Percentiles rank a stretch among this genome's conserved stretches.
These are phyloP conservation scores for Penicillium sp. DNA, from an alignment of 2,329 filamentous ascomycete genomes.

Conservation along the genomic window DNA sequence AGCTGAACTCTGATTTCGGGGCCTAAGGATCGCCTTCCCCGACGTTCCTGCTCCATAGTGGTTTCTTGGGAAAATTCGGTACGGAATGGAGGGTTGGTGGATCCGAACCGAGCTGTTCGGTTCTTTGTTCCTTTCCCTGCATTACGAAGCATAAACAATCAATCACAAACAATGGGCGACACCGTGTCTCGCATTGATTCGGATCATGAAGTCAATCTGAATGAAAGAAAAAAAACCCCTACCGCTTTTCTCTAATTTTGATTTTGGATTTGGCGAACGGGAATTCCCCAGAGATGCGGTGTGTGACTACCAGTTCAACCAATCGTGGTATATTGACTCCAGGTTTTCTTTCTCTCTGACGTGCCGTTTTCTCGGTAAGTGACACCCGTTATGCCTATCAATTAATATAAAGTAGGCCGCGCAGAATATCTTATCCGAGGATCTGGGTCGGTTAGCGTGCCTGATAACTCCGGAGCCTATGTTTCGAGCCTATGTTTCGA, in stretches of 20 bases:
- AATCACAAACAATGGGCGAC: constrained; percentile 13
- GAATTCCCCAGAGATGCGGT: constrained; percentile 1
- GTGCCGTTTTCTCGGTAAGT: background rate
- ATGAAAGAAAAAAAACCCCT: background rate
- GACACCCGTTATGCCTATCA: constrained; percentile 12
- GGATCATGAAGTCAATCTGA: background rate
- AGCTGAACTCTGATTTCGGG: constrained; percentile 13
- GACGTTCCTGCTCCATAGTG: background rate
- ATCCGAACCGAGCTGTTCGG: background rate
- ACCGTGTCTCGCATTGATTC: constrained; percentile 19
- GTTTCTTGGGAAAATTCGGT: background rate
- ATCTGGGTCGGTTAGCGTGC: constrained; percentile 13
- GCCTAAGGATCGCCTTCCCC: constrained; percentile 15
- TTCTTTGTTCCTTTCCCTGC: constrained; percentile 2
- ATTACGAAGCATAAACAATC: constrained; percentile 9
- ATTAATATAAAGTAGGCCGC: constrained; percentile 9
- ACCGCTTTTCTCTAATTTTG: too few species aligned
- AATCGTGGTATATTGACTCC: constrained; percentile 2
- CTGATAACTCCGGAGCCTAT: constrained; percentile 7
- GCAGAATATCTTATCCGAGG: constrained; percentile 10
- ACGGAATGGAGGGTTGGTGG: constrained; percentile 1
- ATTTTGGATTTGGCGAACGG: background rate
- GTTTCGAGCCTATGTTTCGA: background rate
- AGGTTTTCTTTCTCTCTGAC: background rate
- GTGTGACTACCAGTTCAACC: background rate